phyloP scores from a whole-genome alignment of 2,329 filamentous ascomycete genomes.

The Monascus ruber region DNA sequence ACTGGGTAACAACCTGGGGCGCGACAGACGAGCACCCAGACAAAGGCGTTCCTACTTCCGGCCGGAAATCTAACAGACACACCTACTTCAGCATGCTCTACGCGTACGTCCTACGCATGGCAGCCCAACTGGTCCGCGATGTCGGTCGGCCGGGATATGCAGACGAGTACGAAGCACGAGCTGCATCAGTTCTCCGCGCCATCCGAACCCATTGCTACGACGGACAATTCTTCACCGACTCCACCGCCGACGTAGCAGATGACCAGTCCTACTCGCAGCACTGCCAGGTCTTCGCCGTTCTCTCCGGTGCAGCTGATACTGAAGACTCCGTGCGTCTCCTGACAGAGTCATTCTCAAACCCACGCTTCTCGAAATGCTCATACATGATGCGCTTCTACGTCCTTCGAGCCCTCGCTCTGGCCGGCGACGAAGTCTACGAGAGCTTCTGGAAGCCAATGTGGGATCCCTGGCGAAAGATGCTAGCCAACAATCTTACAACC shows the following conservation, averaged over 20 bases:
- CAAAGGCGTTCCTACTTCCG: constrained; percentile 31
- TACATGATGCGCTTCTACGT: constrained; percentile 33
- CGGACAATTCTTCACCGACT: constrained; percentile 20
- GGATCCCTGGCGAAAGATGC: constrained; percentile 29
- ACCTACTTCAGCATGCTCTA: constrained; percentile 34
- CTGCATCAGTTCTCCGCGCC: constrained; percentile 8
- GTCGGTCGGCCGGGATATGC: constrained; percentile 23
- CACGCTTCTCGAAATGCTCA: constrained; percentile 22
- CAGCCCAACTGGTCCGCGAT: constrained; percentile 19
- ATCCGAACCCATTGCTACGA: constrained; percentile 19
- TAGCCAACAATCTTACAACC: constrained; percentile 28
- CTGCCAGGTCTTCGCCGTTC: constrained; percentile 20
- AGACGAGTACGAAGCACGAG: constrained; percentile 15
- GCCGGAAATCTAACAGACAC: constrained; percentile 24
- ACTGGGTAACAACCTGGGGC: constrained; percentile 24
- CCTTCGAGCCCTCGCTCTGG: constrained; percentile 25
- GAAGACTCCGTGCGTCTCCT: constrained; percentile 14
- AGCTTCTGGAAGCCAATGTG: constrained; percentile 19
- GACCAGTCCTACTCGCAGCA: constrained; percentile 16
- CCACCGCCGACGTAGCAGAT: constrained; percentile 17
- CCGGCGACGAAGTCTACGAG: constrained; percentile 23
- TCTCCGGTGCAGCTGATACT: constrained; percentile 10
- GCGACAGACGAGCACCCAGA: constrained; percentile 19
- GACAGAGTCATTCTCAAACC: constrained; percentile 14
- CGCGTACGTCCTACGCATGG: constrained; percentile 24